phyloP scores from a whole-genome alignment of 2,329 filamentous ascomycete genomes.

The Periconia sp. region DNA sequence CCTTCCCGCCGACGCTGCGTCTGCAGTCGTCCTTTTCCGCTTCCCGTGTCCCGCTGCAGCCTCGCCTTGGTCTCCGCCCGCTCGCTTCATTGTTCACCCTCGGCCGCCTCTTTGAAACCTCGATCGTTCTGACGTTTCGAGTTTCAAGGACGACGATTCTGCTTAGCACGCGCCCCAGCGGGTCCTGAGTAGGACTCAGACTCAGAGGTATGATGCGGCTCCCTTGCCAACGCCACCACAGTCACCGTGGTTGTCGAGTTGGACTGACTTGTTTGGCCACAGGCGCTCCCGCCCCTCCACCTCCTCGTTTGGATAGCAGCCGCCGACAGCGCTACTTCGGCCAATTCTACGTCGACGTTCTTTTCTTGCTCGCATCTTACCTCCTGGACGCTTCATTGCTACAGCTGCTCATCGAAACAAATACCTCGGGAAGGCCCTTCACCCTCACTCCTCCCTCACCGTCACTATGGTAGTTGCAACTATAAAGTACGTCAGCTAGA shows the following conservation, averaged over 20 bases:
- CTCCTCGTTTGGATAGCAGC: slow-evolving; percentile 46
- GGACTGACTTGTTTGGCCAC: slow-evolving; percentile 35
- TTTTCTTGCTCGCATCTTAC: no score
- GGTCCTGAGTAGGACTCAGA: slow-evolving; percentile 29
- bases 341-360: slow-evolving; percentile 15
- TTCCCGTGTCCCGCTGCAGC: slow-evolving; percentile 16
- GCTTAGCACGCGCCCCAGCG: slow-evolving; percentile 43
- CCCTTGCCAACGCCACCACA: slow-evolving; percentile 24
- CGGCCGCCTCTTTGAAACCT: slow-evolving; percentile 37
- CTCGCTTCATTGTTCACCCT: slow-evolving; percentile 33
- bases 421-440: neutral
- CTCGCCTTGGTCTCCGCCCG: slow-evolving; percentile 15
- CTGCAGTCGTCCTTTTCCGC: slow-evolving; percentile 28
- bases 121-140: slow-evolving; percentile 42
- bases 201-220: slow-evolving; percentile 38
- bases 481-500: slow-evolving; percentile 45
- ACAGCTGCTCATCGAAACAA: neutral
- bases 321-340: slow-evolving; percentile 22
- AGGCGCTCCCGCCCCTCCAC: slow-evolving; percentile 35
- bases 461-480: slow-evolving; percentile 49
- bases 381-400: neutral
- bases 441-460: slow-evolving; percentile 4
- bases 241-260: slow-evolving; percentile 19
- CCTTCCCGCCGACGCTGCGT: slow-evolving; percentile 26
- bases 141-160: slow-evolving; percentile 45